A percentile compares a stretch with the other conserved stretches of the same genome.
These are phyloP conservation scores for Quercus tomentella DNA, from an alignment of 331 rosid species.

Conservation along the genomic window DNA sequence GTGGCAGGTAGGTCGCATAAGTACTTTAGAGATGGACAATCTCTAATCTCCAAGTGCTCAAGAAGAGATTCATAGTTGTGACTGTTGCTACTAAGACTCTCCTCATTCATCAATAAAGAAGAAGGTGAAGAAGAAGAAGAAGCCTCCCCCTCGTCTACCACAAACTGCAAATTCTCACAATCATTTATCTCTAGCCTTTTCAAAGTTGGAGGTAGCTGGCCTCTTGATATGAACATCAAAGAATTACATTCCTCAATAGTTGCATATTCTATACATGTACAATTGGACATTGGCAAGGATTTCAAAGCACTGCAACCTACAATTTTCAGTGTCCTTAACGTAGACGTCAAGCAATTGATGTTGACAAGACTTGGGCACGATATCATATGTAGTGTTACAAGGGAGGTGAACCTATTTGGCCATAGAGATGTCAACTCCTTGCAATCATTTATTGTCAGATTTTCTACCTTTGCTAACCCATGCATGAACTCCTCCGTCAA, in stretches of 20 bases:
- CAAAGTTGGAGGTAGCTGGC: no score
- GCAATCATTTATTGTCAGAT: constrained; percentile 2
- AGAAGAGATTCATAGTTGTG: background rate
- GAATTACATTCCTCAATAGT: no score
- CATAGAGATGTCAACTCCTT: background rate
- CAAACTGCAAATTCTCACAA: constrained; percentile 15
- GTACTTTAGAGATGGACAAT: constrained; percentile 15
- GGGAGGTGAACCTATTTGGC: background rate
- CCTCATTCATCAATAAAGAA: background rate
- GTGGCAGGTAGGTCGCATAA: no score
- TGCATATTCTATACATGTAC: background rate
- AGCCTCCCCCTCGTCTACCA: constrained; percentile 8
- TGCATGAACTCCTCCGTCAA: background rate
- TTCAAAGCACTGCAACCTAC: background rate
- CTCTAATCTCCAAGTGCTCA: constrained; percentile 8
- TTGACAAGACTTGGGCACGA: no score
- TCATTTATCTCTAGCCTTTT: background rate
- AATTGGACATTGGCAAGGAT: constrained; percentile 9
- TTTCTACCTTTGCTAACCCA: background rate
- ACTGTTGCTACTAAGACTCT: background rate
- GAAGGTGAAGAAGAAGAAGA: no score
- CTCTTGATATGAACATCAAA: no score
- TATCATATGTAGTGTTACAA: background rate
- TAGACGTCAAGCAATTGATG: background rate
- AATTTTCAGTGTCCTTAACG: background rate